These are phyloP conservation scores for Coemansia sp. DNA, from an alignment of 192 early-diverging fungal species.

Conservation along the genomic window DNA sequence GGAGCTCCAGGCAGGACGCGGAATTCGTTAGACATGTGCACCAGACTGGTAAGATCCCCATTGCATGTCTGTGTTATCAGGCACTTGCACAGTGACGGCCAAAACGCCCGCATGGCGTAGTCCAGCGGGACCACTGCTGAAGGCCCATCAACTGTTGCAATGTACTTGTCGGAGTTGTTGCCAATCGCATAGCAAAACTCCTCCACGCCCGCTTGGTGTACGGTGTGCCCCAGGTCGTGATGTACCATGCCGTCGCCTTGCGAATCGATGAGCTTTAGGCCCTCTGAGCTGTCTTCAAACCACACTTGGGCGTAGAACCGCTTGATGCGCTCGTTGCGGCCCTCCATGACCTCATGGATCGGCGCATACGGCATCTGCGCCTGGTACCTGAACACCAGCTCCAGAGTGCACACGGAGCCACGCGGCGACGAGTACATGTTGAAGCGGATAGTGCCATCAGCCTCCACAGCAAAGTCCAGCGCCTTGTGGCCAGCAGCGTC, in stretches of 20 bases:
- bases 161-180: constrained; percentile 80
- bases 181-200: constrained; percentile 58
- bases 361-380: constrained; percentile 74
- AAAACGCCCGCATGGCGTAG: constrained; percentile 69
- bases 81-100: constrained; percentile 78
- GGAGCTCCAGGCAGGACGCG: constrained; percentile 70
- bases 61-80: constrained; percentile 90
- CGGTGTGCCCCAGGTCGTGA: constrained; percentile 63
- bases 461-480: constrained; percentile 53
- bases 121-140: constrained; percentile 75
- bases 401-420: constrained; percentile 66
- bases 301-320: constrained; percentile 59
- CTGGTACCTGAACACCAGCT: constrained; percentile 85
- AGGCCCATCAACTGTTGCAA: constrained; percentile 81
- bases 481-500: neutral
- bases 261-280: constrained; percentile 48
- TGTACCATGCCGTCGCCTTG: constrained; percentile 47
- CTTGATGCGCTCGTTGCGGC: constrained; percentile 76
- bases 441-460: constrained; percentile 56
- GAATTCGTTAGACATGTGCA: constrained; percentile 94
- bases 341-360: constrained; percentile 65
- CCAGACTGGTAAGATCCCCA: constrained; percentile 86
- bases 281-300: constrained; percentile 66
- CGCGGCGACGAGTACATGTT: constrained; percentile 56
- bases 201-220: constrained; percentile 85